Base-by-base conservation (phyloP, 768 basidiomycete genomes). In the Sutorius australiensis region DNA sequence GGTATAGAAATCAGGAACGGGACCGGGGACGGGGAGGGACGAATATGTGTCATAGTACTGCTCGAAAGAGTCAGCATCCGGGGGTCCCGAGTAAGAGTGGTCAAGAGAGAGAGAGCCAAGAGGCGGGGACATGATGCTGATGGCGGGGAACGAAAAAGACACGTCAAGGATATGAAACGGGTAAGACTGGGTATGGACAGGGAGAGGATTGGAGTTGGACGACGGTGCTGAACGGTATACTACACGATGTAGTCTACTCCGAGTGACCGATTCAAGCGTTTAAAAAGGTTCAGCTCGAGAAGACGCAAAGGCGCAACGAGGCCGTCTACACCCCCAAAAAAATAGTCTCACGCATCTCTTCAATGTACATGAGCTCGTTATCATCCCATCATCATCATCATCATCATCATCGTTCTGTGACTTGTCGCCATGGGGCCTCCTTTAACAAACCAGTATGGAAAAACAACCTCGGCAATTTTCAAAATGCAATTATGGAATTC, bases 91-190 rank as follows among this genome's bases (percentile, higher is more conserved):
- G 47, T 57, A 57, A 3, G 48, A 59, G 1, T 56, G 59, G 66
- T 64, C 63, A 39, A 54, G 54, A 14, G 55, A 13, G 34, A 40
- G 49, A 34, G 60, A 61, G 64, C 47, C 51, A 56, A 66, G 59
- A 54, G 51, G 54, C n/a, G 59, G 59, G 11, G 66, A 56, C 67
- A 67, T 67, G 56, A 67, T 67, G 56, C 21, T 50, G 50, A 40
- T 34, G 49, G 49, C 32, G 40, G 24, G 24, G 42, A 40, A 50
- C 53, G 60, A 61, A 65, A 65, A 45, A 47, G 36, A 52, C 55
- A 49, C 17, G 63, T 56, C 60, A 51, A 51, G 44, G 37, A 66
- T 62, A 61, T 55, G 68, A 67, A 66, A 68, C 55, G 53, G 53
- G 30, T 30, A 49, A 24, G 43, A 44, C 47, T 30, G 40, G 34